These are phyloP conservation scores for Fusarium abutilonis DNA, from an alignment of 2,329 filamentous ascomycete species.

Conservation along the genomic window DNA sequence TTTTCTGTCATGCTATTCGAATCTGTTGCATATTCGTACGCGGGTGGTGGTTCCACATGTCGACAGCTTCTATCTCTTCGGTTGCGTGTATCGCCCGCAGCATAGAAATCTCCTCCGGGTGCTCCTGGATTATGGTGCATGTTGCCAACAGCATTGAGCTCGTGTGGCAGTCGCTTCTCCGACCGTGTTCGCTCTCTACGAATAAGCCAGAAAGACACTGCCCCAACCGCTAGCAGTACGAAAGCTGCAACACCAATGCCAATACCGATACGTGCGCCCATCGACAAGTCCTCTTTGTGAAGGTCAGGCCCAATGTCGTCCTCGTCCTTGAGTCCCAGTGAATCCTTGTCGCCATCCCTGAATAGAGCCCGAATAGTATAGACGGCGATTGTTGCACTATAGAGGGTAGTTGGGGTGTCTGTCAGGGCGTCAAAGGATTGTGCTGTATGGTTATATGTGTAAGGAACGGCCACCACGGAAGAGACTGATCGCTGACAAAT, in stretches of 20 bases:
- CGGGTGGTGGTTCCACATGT: conserved; percentile 46
- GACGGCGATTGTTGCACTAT: conserved; percentile 51
- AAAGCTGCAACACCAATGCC: conserved; percentile 48
- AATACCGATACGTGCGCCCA: conserved; percentile 50
- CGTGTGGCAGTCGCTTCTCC: conserved; percentile 37
- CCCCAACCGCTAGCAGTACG: conserved; percentile 45
- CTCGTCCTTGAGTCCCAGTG: conserved; percentile 49
- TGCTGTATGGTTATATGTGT: conserved; percentile 50
- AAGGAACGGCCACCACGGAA: conserved; percentile 51
- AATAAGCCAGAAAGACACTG: conserved; percentile 41
- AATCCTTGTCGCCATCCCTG: conserved; percentile 49
- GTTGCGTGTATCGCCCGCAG: conserved; percentile 28
- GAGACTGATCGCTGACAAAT: conserved; percentile 51
- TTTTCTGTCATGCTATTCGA: conserved; percentile 39
- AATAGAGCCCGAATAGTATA: conserved; percentile 53
- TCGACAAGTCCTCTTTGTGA: conserved; percentile 37
- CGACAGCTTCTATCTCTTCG: conserved; percentile 22
- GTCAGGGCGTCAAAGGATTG: conserved; percentile 50
- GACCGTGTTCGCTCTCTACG: conserved; percentile 38
- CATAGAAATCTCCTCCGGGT: conserved; percentile 29
- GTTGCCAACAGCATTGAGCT: conserved; percentile 40
- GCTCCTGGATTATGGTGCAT: conserved; percentile 21
- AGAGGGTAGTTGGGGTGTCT: conserved; percentile 52
- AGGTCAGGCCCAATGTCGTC: conserved; percentile 43
- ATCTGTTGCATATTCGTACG: conserved; percentile 46